Evolutionary conservation across 2,329 filamentous ascomycete genomes (phyloP).

Genomic region (Elsinoe perseae): DNA sequence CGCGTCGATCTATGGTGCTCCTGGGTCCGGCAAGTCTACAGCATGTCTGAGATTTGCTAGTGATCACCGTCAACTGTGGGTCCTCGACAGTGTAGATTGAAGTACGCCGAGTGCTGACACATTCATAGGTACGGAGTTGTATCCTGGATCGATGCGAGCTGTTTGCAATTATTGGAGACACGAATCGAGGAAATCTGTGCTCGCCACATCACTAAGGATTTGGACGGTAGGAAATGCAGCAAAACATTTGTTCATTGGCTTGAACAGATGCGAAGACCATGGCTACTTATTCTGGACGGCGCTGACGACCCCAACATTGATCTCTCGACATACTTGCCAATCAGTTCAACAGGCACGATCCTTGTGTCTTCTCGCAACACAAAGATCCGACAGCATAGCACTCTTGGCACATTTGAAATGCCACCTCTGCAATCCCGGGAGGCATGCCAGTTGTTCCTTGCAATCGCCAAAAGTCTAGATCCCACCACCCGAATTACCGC

Average conservation of each 20-base stretch:
- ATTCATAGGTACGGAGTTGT: not conserved
- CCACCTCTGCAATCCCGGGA: not conserved
- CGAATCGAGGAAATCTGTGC: not conserved
- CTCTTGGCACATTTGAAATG: not conserved
- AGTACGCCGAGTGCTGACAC: not conserved
- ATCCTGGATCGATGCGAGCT: not conserved
- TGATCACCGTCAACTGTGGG: not conserved
- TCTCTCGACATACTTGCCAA: not conserved
- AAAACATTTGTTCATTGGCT: not conserved
- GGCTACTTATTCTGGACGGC: conserved; percentile 5
- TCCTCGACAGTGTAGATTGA: not conserved
- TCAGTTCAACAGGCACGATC: not conserved
- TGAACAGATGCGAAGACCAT: not conserved
- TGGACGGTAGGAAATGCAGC: not conserved
- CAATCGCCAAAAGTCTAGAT: not conserved
- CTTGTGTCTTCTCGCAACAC: not conserved
- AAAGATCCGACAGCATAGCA: not conserved
- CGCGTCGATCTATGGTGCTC: not conserved
- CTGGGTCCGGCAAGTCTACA: not conserved
- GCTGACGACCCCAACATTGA: not conserved
- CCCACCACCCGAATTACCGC: not conserved
- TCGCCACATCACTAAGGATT: not conserved
- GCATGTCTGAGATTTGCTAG: not conserved
- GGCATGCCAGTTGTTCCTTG: not conserved
- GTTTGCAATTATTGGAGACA: not conserved